Percentiles rank a stretch among this genome's conserved stretches.
These are phyloP conservation scores for Fusarium haematococcum DNA, from an alignment of 2,329 filamentous ascomycete species.

Conservation along the genomic window DNA sequence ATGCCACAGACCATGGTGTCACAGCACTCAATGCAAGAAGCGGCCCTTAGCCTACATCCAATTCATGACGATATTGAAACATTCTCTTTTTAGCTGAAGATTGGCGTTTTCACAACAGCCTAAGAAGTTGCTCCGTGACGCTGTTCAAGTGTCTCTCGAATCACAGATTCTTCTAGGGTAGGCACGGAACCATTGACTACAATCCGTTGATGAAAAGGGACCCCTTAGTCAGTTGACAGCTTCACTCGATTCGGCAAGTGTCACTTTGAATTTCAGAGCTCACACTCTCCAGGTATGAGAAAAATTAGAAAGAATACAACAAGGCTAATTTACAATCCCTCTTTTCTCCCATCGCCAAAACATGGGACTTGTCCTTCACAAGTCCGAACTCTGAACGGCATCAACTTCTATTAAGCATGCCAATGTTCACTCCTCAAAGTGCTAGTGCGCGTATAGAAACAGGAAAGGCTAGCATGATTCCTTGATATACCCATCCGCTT, in stretches of 20 bases:
- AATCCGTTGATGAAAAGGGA: not conserved
- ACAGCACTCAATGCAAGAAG: not conserved
- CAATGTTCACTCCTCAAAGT: not conserved
- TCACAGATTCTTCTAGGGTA: not conserved
- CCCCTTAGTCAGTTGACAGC: not conserved
- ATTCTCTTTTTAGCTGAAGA: not conserved
- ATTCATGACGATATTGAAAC: not conserved
- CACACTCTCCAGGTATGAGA: not conserved
- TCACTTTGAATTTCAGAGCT: not conserved
- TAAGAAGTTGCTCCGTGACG: not conserved
- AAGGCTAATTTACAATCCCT: not conserved
- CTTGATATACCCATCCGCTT: slow-evolving; percentile 57
- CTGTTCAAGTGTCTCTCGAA: not conserved
- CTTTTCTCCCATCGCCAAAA: not conserved
- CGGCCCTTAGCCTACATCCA: not conserved
- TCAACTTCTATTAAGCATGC: not conserved
- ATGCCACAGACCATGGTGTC: not conserved
- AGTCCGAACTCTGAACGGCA: not conserved
- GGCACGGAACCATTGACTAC: not conserved
- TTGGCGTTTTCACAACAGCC: not conserved
- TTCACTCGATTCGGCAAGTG: not conserved
- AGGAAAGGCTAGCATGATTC: slow-evolving; percentile 33
- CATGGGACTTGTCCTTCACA: too few species aligned
- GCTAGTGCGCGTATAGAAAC: fast-evolving
- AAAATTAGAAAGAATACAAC: not conserved